These are phyloP conservation scores for Amphirosellinia nigrospora DNA, from an alignment of 495 filamentous ascomycete species.

Conservation along the genomic window DNA sequence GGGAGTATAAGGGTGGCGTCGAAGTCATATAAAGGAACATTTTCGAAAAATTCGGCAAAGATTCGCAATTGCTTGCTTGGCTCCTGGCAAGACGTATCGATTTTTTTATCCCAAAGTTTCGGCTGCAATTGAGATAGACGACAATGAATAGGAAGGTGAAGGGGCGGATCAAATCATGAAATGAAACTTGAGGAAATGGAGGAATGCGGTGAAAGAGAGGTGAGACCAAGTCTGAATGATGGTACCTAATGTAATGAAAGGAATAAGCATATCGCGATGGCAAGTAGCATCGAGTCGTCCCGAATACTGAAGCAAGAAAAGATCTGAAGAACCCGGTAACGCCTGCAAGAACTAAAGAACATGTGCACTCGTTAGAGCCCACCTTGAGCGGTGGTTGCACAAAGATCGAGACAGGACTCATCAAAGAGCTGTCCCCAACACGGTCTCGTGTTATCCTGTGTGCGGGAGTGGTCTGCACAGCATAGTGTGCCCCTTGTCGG, in stretches of 20 bases:
- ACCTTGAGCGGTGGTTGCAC: not conserved
- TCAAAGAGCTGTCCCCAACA: not conserved
- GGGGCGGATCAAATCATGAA: not conserved
- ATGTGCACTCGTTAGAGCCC: not conserved
- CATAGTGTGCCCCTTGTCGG: not conserved
- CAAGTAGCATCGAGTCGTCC: not conserved
- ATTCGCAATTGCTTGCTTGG: not conserved
- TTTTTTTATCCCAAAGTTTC: too few relatives aligned
- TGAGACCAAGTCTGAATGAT: not conserved
- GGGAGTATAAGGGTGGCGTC: not conserved
- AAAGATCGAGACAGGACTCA: not conserved
- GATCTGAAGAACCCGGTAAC: not conserved
- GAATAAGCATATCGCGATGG: not conserved
- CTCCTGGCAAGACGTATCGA: not conserved
- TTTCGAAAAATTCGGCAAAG: not conserved
- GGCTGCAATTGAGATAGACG: not conserved
- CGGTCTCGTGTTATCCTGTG: not conserved
- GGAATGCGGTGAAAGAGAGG: not conserved
- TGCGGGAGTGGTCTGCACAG: not conserved
- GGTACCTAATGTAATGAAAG: not conserved
- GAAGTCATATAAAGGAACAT: not conserved
- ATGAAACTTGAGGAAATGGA: not conserved
- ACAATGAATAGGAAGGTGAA: not conserved
- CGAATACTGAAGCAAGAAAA: not conserved
- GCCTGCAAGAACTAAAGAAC: not conserved